These are phyloP conservation scores for Zygosaccharomyces bisporus DNA, from an alignment of 805 yeast species.

Conservation along the genomic window DNA sequence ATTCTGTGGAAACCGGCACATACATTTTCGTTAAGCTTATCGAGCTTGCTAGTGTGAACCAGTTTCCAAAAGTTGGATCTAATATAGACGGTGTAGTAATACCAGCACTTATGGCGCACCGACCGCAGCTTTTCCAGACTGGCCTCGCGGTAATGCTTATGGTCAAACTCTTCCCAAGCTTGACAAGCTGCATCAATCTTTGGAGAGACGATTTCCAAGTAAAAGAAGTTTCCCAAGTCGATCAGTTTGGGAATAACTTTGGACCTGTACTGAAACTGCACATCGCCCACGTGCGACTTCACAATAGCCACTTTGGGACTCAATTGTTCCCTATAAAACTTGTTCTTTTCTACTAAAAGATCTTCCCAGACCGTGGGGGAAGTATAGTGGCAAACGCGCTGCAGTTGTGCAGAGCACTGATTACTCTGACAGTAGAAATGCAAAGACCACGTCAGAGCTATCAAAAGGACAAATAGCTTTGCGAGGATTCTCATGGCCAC, in stretches of 20 bases:
- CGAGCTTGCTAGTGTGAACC: constrained; percentile 8
- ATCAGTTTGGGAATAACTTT: constrained; percentile 11
- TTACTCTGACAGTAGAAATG: constrained; percentile 23
- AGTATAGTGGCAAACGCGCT: constrained; percentile 22
- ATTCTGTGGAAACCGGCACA: neutral
- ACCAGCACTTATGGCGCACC: constrained; percentile 6
- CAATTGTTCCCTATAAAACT: constrained; percentile 18
- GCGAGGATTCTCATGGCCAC: constrained; percentile 17
- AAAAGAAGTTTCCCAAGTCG: constrained; percentile 10
- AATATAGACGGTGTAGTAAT: constrained; percentile 15
- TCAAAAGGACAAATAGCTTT: constrained; percentile 14
- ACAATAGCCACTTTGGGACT: constrained; percentile 15
- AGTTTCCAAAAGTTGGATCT: constrained; percentile 11
- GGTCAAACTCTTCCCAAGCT: constrained; percentile 7
- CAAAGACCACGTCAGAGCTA: constrained; percentile 15
- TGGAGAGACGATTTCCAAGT: constrained; percentile 10
- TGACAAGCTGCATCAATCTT: constrained; percentile 2
- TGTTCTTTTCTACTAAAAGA: constrained; percentile 12
- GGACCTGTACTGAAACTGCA: constrained; percentile 8
- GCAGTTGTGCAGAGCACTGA: constrained; percentile 20
- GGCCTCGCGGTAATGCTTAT: constrained; percentile 6
- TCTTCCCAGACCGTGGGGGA: constrained; percentile 20
- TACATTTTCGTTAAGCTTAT: neutral
- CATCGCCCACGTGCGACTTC: constrained; percentile 4
- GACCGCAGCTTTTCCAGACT: neutral